Evolutionary conservation across 768 basidiomycete genomes (phyloP).

Genomic region (Suillus discolor): DNA sequence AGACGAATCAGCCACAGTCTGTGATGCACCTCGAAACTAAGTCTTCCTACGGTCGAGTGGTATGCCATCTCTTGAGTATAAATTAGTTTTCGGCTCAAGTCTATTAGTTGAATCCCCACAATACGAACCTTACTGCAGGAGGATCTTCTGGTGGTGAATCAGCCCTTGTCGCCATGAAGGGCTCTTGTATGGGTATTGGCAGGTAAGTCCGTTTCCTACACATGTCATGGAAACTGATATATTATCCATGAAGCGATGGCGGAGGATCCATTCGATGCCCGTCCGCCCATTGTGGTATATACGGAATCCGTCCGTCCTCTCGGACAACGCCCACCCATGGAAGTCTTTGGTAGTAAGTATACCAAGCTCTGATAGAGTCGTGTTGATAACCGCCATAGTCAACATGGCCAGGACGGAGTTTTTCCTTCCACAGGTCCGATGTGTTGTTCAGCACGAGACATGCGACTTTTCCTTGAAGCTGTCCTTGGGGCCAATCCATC

Average conservation of each 20-base stretch:
- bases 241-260: constrained; percentile 19
- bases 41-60: constrained; percentile 36
- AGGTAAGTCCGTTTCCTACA: constrained; percentile 28
- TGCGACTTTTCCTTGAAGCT: constrained; percentile 21
- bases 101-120: constrained; percentile 45
- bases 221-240: not conserved
- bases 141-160: constrained; percentile 57
- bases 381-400: constrained; percentile 23
- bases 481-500: constrained; percentile 40
- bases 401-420: constrained; percentile 27
- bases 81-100: constrained; percentile 8
- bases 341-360: constrained; percentile 25
- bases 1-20: constrained; percentile 45
- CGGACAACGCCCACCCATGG: constrained; percentile 29
- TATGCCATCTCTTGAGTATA: constrained; percentile 27
- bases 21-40: constrained; percentile 42
- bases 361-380: not conserved
- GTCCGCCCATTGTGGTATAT: constrained; percentile 40
- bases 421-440: constrained; percentile 23
- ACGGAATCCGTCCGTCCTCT: constrained; percentile 42
- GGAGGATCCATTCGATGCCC: constrained; percentile 45
- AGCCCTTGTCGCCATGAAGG: constrained; percentile 48
- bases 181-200: constrained; percentile 47
- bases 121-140: constrained; percentile 44
- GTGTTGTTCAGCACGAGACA: constrained; percentile 30